Evolutionary conservation across 2,329 filamentous ascomycete species (phyloP), one percentile per base, ranked within the genome.

Genomic region (Aspergillus caelatus): DNA sequence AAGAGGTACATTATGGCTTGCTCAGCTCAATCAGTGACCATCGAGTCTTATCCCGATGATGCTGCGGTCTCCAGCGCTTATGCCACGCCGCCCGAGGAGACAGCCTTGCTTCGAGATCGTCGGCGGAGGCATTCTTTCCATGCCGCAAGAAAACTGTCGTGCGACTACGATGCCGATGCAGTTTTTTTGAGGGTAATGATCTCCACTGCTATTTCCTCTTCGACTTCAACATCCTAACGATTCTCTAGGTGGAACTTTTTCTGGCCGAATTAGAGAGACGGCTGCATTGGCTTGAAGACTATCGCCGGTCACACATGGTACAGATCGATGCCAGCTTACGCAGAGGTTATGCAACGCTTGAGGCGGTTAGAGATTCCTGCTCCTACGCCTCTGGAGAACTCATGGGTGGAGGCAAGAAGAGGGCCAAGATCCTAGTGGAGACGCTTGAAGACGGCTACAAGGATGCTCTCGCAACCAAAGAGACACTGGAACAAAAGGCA

Each of bases 401-500:
- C 54, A 88, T 98, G 69, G 95, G 93, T 62, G 92, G 91, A 43
- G 94, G 95, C 26, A 89, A 92, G 58, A 88, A 92, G 67, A 87
- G 93, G 65, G 88, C 96, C 64, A 91, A 92, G 67, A 88, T 98
- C 63, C 89, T 98, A 81, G 93, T 99, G 39, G 94, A 98, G 71
- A 97, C 93, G 0, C 83, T 99, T 16, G 95, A 99, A 77, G 85
- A 86, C 32, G 86, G 92, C 67, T 99, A 97, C 78, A 90, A 96
- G 66, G 92, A 95, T 70, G 93, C 91, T 1, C 80, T 99, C 67
- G 89, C 87, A 19, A 91, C 91, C 2, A 93, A 94, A 67, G 94
- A 92, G 74, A 94, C 93, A 0, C 80, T 98, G 71, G 93, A 95
- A 72, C 93, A 97, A 71, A 98, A 98, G 81, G 93, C 94, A 3